Conservation (phyloP, 805 yeast genomes). For the Torulaspora microellipsoides region DNA sequence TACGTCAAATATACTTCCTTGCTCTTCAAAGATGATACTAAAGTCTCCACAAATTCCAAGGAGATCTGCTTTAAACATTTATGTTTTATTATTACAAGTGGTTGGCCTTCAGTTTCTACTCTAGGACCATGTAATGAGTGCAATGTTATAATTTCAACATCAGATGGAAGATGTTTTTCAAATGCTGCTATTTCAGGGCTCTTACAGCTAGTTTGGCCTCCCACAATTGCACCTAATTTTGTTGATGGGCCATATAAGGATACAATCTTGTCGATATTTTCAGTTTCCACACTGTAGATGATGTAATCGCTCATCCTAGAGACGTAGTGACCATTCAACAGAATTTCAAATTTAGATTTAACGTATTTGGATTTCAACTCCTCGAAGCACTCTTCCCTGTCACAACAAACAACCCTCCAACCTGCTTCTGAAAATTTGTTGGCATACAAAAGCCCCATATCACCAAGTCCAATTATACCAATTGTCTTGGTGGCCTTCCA, state of each 20-base stretch:
- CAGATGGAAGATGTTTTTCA: constrained; percentile 67
- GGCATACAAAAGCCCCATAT: constrained; percentile 93
- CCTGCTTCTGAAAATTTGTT: constrained; percentile 71
- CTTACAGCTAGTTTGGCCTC: constrained; percentile 98
- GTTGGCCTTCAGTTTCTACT: constrained; percentile 87
- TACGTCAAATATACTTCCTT: constrained; percentile 73
- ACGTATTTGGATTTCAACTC: constrained; percentile 39
- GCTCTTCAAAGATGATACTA: constrained; percentile 72
- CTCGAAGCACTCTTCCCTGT: constrained; percentile 61
- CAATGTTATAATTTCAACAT: constrained; percentile 76
- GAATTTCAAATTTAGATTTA: constrained; percentile 47
- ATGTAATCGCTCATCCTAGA: constrained; percentile 77
- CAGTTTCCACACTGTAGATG: constrained; percentile 92
- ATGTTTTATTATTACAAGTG: constrained; percentile 80
- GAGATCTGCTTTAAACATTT: constrained; percentile 50
- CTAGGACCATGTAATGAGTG: constrained; percentile 95
- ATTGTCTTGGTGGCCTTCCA: constrained; percentile 51
- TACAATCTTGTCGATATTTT: constrained; percentile 69
- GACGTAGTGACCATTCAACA: constrained; percentile 79
- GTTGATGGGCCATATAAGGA: constrained; percentile 78
- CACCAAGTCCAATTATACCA: constrained; percentile 95
- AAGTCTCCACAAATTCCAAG: constrained; percentile 53
- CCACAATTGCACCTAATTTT: constrained; percentile 83
- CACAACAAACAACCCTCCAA: constrained; percentile 87
- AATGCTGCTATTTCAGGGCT: constrained; percentile 85